Evolutionary conservation across 2,329 filamentous ascomycete species (phyloP).

Genomic region (Fusarium guadeloupense): DNA sequence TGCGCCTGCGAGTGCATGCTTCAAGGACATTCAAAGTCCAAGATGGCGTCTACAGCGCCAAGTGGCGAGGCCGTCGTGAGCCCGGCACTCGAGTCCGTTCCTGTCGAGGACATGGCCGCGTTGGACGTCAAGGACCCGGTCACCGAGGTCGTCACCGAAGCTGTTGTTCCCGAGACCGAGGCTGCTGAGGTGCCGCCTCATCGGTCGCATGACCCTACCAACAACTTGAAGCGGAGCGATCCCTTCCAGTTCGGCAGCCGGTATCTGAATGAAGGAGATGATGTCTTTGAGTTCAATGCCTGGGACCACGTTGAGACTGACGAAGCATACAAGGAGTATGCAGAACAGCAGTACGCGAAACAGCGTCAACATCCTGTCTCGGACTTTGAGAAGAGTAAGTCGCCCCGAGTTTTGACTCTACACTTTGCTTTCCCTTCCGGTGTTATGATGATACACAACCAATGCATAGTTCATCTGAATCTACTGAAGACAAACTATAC

Average conservation of each 20-base stretch:
- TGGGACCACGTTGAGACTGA: constrained; percentile 99
- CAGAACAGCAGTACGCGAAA: constrained; percentile 82
- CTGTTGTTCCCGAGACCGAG: constrained; percentile 19
- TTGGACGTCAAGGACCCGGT: constrained; percentile 42
- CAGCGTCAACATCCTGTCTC: constrained; percentile 89
- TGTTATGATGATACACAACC: constrained; percentile 66
- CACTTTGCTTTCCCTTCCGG: constrained; percentile 36
- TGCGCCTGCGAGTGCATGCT: constrained; percentile 41
- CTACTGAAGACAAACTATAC: constrained; percentile 69
- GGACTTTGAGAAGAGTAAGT: constrained; percentile 87
- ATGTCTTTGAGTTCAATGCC: constrained; percentile 97
- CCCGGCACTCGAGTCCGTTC: constrained; percentile 29
- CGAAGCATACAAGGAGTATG: constrained; percentile 85
- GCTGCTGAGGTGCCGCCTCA: constrained; percentile 60
- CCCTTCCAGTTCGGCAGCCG: constrained; percentile 97
- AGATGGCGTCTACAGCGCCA: constrained; percentile 40
- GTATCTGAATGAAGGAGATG: constrained; percentile 81
- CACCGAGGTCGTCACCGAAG: constrained; percentile 27
- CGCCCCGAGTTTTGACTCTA: constrained; percentile 1
- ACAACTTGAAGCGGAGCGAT: constrained; percentile 86
- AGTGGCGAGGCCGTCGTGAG: constrained; percentile 35
- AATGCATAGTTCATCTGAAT: constrained; percentile 79
- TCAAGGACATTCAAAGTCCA: constrained; percentile 21
- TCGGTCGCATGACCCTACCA: constrained; percentile 74
- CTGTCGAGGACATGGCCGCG: constrained; percentile 39